Evolutionary conservation across 768 basidiomycete species (phyloP), one percentile per base, ranked within the genome.

Genomic region (Austroboletus festivus): DNA sequence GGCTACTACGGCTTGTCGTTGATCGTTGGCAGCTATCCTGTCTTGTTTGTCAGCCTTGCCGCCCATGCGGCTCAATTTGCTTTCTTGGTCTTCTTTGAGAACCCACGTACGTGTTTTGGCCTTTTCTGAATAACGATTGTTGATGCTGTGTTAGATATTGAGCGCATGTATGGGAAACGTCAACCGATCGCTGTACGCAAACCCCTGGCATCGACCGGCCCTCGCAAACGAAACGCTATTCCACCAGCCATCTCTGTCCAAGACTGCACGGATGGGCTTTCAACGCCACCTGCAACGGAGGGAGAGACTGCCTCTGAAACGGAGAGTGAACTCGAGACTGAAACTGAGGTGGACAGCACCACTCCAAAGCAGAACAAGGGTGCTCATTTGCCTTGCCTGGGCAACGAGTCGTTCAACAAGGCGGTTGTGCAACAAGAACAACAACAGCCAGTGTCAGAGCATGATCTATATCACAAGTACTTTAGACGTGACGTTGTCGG

Each of bases 61-160:
- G 94, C 89, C 0, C 96, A 99, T 60, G 90, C 93, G 0, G 89
- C 90, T 16, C 96, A 99, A 59, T 99, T 99, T 66, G 93, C 86
- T 2, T 99, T 99, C 78, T 74, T 99, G 44, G 77, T 93, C 15
- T 85, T 85, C 68, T 98, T 99, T 60, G 96, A 98, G 72, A 98
- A 95, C 61, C 95, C 96, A 53, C 96, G 93, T 95, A 61, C 63
- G 91, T 74, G 24, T 24, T 19, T 24, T 26, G 40, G 15, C 39
- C 18, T 44, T 46, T 26, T 11, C 38, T 21, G 11, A 12, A 8
- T 12, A 11, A 11, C 10, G 26, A 12, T 33, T 37, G 11, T 15
- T 44, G 31, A 61, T 52, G 43, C 23, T 12, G 7, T 11, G 19
- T 34, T 49, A 94, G 92, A 96, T 63, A 96, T 96, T 52, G 90